Conservation (phyloP, 1,284 basidiomycete genomes). For the Trichosporon sp. region DNA sequence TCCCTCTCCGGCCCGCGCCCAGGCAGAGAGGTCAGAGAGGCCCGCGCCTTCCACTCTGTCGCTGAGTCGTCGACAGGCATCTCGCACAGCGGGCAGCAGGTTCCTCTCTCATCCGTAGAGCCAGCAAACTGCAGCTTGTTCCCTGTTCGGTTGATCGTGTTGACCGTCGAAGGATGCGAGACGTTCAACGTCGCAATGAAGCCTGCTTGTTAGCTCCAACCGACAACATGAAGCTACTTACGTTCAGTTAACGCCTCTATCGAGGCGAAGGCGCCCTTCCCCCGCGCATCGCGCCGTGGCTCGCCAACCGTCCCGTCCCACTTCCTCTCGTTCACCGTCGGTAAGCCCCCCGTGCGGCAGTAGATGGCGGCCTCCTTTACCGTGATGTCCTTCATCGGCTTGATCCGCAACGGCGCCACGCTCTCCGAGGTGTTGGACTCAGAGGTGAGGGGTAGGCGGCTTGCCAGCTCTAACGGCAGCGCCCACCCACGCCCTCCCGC, state of each 20-base stretch:
- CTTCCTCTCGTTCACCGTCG: slow-evolving; percentile 71
- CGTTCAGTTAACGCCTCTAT: slow-evolving; percentile 71
- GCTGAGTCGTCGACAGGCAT: slow-evolving; percentile 68
- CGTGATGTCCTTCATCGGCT: slow-evolving; percentile 69
- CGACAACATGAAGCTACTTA: slow-evolving; percentile 36
- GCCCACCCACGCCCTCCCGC: slow-evolving; percentile 74
- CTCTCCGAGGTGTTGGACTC: not conserved
- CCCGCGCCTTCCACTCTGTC: slow-evolving; percentile 66
- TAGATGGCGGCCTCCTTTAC: slow-evolving; percentile 64
- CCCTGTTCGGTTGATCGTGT: slow-evolving; percentile 76
- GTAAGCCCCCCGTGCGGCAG: slow-evolving; percentile 28
- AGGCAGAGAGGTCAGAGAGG: slow-evolving; percentile 62
- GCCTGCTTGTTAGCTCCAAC: slow-evolving; percentile 51
- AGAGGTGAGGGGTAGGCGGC: slow-evolving; percentile 30
- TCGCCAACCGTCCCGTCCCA: slow-evolving; percentile 39
- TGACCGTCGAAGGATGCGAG: slow-evolving; percentile 83
- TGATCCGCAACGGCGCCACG: slow-evolving; percentile 55
- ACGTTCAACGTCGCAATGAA: slow-evolving; percentile 76
- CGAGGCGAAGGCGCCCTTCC: slow-evolving; percentile 51
- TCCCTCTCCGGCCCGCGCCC: slow-evolving; percentile 13
- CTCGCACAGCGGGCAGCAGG: slow-evolving; percentile 64
- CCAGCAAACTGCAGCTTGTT: slow-evolving; percentile 72
- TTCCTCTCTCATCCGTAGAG: slow-evolving; percentile 46
- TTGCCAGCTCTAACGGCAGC: slow-evolving; percentile 65
- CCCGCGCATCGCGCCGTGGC: slow-evolving; percentile 50